phyloP scores from a whole-genome alignment of 2,329 filamentous ascomycete genomes.

The Fonsecaea pedrosoi region DNA sequence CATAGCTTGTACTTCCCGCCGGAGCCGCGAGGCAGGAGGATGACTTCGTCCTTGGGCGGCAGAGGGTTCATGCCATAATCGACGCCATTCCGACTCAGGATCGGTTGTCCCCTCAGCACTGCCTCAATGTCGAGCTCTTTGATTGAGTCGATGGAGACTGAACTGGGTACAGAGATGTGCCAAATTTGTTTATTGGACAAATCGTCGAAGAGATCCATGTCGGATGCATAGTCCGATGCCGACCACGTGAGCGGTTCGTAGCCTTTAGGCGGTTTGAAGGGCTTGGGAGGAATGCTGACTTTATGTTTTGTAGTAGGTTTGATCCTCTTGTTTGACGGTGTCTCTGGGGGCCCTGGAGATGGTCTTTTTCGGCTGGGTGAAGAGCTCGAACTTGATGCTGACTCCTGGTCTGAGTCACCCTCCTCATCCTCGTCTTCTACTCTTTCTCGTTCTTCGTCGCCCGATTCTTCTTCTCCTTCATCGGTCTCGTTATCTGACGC shows the following conservation, averaged over 20 bases:
- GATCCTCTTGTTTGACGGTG: slow-evolving; percentile 15
- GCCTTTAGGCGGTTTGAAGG: slow-evolving; percentile 52
- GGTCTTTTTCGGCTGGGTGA: slow-evolving; percentile 26
- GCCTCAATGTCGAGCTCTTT: slow-evolving; percentile 53
- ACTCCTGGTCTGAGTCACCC: slow-evolving; percentile 16
- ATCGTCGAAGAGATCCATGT: slow-evolving; percentile 29
- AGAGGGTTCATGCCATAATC: slow-evolving; percentile 39
- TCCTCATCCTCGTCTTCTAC: slow-evolving; percentile 1
- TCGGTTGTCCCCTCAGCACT: slow-evolving; percentile 49
- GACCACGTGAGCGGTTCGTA: slow-evolving; percentile 46
- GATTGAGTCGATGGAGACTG: slow-evolving; percentile 52
- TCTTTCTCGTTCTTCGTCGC: not conserved
- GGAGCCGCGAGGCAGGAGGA: slow-evolving; percentile 43
- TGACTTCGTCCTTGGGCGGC: slow-evolving; percentile 42
- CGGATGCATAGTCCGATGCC: slow-evolving; percentile 29
- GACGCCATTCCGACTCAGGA: slow-evolving; percentile 52
- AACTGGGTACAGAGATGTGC: slow-evolving; percentile 56
- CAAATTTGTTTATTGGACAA: slow-evolving; percentile 55
- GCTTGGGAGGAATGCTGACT: slow-evolving; percentile 42
- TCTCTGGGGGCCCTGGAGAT: slow-evolving; percentile 11
- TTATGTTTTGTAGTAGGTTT: slow-evolving; percentile 17
- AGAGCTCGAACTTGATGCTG: slow-evolving; percentile 22
- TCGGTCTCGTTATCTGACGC: not conserved
- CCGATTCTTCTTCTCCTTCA: not conserved
- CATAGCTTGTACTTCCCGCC: slow-evolving; percentile 40